Evolutionary conservation across 331 rosid genomes (phyloP).

Genomic region (Phaseolus coccineus): DNA sequence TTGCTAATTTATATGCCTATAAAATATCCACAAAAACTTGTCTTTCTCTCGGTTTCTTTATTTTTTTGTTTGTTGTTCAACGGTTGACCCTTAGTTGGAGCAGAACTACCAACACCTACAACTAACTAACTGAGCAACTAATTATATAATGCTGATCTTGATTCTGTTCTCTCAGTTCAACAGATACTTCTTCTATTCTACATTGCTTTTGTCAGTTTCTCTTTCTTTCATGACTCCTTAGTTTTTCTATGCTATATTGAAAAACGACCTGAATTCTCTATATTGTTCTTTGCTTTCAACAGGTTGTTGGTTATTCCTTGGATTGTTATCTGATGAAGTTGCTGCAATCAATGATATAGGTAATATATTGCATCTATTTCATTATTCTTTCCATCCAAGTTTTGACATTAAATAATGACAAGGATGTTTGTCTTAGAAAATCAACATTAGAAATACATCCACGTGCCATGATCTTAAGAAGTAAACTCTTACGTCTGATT

Average conservation of each 20-base stretch:
- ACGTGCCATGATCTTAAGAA: background rate
- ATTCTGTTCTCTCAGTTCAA: slow-evolving; percentile 68
- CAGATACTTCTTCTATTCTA: slow-evolving; percentile 43
- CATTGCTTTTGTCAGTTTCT: background rate
- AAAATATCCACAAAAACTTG: background rate
- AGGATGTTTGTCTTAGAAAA: background rate
- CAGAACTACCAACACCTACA: background rate
- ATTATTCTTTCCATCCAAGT: background rate
- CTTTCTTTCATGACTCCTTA: background rate
- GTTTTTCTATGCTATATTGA: background rate
- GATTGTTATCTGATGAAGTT: slow-evolving; percentile 5
- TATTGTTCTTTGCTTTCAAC: slow-evolving; percentile 26
- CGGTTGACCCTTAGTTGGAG: slow-evolving; percentile 7
- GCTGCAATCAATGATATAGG: slow-evolving; percentile 41
- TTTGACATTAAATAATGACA: background rate
- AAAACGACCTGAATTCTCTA: background rate
- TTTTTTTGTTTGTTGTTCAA: background rate
- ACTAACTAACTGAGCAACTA: slow-evolving; percentile 6
- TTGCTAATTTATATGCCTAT: too few species aligned
- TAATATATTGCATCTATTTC: slow-evolving; percentile 9
- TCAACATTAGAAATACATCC: background rate
- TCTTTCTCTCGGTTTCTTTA: background rate
- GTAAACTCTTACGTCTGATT: too few species aligned
- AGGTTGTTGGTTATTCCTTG: slow-evolving; percentile 49
- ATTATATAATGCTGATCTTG: slow-evolving; percentile 63